These are phyloP conservation scores for Bimuria novae-zelandiae DNA, from an alignment of 2,329 filamentous ascomycete species.

Conservation along the genomic window DNA sequence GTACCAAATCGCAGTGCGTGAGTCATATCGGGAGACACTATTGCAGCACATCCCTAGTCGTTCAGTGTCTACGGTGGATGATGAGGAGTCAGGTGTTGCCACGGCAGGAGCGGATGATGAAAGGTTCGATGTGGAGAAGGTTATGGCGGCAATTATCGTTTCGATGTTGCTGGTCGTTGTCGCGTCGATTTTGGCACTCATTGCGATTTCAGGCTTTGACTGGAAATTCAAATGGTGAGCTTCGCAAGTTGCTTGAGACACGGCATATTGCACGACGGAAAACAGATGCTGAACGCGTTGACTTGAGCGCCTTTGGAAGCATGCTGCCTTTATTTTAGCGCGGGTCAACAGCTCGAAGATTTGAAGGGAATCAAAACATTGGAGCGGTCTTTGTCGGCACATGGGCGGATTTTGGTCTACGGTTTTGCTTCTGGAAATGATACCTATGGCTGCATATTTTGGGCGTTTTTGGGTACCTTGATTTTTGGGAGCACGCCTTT, in stretches of 20 bases:
- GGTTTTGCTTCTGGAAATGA: conserved; percentile 7
- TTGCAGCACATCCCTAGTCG: conserved; percentile 26
- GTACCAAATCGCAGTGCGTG: conserved; percentile 30
- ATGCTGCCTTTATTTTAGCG: too few species aligned
- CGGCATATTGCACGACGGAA: too few species aligned
- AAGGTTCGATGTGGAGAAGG: conserved; percentile 28
- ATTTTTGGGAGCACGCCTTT: not conserved
- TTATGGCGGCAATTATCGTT: conserved; percentile 32
- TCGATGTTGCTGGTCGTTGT: conserved; percentile 26
- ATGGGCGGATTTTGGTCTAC: not conserved
- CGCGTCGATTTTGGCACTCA: conserved; percentile 23
- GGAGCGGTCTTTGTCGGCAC: not conserved
- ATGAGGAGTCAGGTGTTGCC: conserved; percentile 24
- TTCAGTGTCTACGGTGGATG: conserved; percentile 4
- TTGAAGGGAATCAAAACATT: too few species aligned
- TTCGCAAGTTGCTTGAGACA: too few species aligned
- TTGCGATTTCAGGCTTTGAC: conserved; percentile 6
- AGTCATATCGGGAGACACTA: conserved; percentile 33
- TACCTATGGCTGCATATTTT: conserved; percentile 11
- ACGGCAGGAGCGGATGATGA: conserved; percentile 23
- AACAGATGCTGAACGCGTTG: too few species aligned
- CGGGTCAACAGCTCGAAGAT: too few species aligned
- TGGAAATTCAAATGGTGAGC: not conserved
- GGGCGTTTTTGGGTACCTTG: conserved; percentile 9
- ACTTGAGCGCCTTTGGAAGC: too few species aligned